These are phyloP conservation scores for Colletotrichum filicis DNA, from an alignment of 2,329 filamentous ascomycete species.

Conservation along the genomic window DNA sequence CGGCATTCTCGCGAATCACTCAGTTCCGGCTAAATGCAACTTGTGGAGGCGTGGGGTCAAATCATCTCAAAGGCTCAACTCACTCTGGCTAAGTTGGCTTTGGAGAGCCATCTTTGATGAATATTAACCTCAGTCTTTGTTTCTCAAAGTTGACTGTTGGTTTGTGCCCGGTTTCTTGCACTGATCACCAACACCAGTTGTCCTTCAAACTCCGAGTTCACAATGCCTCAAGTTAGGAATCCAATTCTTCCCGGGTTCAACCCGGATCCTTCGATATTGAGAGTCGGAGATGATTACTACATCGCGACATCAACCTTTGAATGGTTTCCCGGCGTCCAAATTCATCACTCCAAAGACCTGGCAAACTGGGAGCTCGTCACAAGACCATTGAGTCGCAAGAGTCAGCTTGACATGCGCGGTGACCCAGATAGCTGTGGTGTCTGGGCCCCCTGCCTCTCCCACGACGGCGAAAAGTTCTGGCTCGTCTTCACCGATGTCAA, in stretches of 20 bases:
- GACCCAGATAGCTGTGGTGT: constrained; percentile 69
- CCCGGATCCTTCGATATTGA: constrained; percentile 63
- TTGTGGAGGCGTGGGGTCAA: constrained; percentile 28
- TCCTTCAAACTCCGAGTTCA: constrained; percentile 5
- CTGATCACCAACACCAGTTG: neutral
- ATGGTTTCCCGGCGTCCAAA: constrained; percentile 66
- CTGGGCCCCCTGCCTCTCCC: constrained; percentile 73
- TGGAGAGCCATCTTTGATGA: neutral
- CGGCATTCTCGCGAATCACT: constrained; percentile 28
- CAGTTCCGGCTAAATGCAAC: constrained; percentile 29
- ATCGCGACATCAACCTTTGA: constrained; percentile 67
- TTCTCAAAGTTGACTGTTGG: fast-evolving
- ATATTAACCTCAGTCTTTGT: neutral
- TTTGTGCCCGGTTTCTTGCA: neutral
- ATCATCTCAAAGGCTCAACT: neutral
- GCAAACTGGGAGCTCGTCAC: constrained; percentile 62
- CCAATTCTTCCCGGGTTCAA: constrained; percentile 68
- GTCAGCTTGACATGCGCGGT: constrained; percentile 67
- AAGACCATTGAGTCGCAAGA: constrained; percentile 60
- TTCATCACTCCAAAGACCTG: constrained; percentile 63
- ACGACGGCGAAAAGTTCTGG: constrained; percentile 70
- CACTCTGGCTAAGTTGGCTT: neutral
- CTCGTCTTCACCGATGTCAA: constrained; percentile 75
- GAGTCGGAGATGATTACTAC: constrained; percentile 64
- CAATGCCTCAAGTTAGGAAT: constrained; percentile 61